Conservation (phyloP, 2,329 filamentous ascomycete genomes). For the Fusarium cicatricum region DNA sequence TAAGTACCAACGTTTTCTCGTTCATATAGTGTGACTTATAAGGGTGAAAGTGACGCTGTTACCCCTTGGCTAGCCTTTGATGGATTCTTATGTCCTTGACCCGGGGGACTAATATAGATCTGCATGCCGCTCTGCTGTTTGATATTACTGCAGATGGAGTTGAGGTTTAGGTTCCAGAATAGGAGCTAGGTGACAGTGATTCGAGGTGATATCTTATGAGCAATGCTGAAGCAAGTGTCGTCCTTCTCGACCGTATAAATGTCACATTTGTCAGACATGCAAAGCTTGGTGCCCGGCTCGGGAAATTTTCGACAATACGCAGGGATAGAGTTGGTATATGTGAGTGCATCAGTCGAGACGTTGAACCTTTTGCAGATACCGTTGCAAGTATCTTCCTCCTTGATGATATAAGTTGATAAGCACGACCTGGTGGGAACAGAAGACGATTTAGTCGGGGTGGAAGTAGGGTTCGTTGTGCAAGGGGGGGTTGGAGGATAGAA, state of each 20-base stretch:
- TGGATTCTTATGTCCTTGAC: not conserved
- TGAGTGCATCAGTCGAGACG: constrained; percentile 1
- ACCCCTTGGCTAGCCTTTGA: not conserved
- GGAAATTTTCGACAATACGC: not conserved
- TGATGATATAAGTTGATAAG: not conserved
- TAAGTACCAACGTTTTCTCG: no score
- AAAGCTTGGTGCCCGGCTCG: not conserved
- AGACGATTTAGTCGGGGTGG: not conserved
- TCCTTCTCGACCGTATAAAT: constrained; percentile 2
- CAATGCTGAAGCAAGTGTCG: constrained; percentile 1
- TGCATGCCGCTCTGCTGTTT: constrained; percentile 6
- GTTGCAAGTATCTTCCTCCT: constrained; percentile 4
- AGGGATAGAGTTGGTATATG: not conserved
- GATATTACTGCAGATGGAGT: constrained; percentile 6
- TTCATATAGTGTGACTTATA: constrained; percentile 2
- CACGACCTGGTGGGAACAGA: not conserved
- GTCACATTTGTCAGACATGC: constrained; percentile 3
- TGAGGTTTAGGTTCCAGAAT: constrained; percentile 5
- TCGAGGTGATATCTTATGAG: not conserved
- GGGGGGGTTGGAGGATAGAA: not conserved
- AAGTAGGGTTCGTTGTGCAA: not conserved
- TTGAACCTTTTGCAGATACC: constrained; percentile 7
- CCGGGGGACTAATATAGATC: not conserved
- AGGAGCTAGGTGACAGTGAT: constrained; percentile 5
- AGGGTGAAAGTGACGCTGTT: not conserved